Conservation (phyloP, 2,329 filamentous ascomycete species). For the Microsporum audouinii region DNA sequence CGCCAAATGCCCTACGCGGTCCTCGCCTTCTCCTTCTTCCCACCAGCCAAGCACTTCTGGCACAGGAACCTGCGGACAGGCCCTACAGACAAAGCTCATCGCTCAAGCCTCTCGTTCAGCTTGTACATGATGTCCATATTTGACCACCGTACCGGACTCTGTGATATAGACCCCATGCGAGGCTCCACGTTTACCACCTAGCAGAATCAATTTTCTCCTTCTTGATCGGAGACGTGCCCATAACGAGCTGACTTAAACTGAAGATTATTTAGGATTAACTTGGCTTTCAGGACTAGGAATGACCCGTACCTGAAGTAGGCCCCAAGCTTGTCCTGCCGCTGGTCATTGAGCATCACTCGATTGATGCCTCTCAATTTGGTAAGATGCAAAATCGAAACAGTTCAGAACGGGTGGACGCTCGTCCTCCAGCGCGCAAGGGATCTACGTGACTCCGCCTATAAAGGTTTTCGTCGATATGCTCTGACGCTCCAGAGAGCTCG, state of each 20-base stretch:
- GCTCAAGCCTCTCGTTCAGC: conserved; percentile 16
- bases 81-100: conserved; percentile 12
- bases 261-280: conserved; percentile 10
- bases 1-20: conserved; percentile 10
- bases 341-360: not conserved
- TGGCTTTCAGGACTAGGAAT: conserved; percentile 1
- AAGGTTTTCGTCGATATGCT: conserved; percentile 4
- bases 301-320: not conserved
- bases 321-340: too few relatives aligned
- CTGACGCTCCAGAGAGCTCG: not conserved
- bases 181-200: conserved; percentile 10
- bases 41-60: conserved; percentile 20
- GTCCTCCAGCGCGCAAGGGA: conserved; percentile 5
- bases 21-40: conserved; percentile 15
- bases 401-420: conserved; percentile 8
- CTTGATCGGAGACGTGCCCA: conserved; percentile 5
- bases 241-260: conserved; percentile 5
- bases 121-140: conserved; percentile 26
- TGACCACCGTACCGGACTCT: conserved; percentile 18
- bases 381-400: conserved; percentile 6
- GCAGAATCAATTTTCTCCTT: conserved; percentile 10
- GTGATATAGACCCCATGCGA: conserved; percentile 11
- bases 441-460: conserved; percentile 2
- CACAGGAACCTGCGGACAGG: conserved; percentile 17
- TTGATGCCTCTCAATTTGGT: not conserved